Base-by-base conservation (phyloP, 1,139 yeast genomes). In the Insectozyma bohioensis region DNA sequence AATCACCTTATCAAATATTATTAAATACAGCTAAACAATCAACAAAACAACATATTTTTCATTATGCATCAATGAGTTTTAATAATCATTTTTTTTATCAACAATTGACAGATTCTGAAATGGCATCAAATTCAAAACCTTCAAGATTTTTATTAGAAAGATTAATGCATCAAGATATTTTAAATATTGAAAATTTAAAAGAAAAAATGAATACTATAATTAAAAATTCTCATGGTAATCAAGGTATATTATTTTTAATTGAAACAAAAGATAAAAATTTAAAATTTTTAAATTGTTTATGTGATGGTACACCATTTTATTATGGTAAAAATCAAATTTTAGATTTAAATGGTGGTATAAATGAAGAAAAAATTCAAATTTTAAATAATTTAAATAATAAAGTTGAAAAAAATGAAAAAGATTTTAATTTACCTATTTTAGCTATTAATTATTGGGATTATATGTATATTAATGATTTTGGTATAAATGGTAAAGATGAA, bases 301-400 rank as follows among this genome's bases (percentile, higher is more conserved):
- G 86, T 53, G 92, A 94, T 43, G 98, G 98, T 31, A 78, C 97
- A 1, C 97, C 98, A 16, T 86, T 85, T 56, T 78, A 78, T 48
- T 79, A 76, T 54, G 81, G 84, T 25, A 80, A 90, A 48, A 76
- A 81, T 51, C 95, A 87, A 61, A 58, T 75, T 4, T 60, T 80
- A 31, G 97, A 90, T 56, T 67, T 92, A 50, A 87, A 85, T 56
- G 80, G 84, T 10, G 79, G 85, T 9, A 70, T 84, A 21, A 75
- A 72, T 37, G 75, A 75, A 40, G 63, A 62, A 4, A 79, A 75
- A 42, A 78, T 60, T 46, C 68, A 70, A 27, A 58, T 60, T 34
- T 62, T 80, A 47, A 61, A 66, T 27, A 58, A 65, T 32, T 59
- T 79, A 38, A 70, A 72, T 39, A 64, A 67, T 40, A 60, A 70